These are phyloP conservation scores for Euryodendron excelsum DNA, from an alignment of 148 eudicot species.

Conservation along the genomic window DNA sequence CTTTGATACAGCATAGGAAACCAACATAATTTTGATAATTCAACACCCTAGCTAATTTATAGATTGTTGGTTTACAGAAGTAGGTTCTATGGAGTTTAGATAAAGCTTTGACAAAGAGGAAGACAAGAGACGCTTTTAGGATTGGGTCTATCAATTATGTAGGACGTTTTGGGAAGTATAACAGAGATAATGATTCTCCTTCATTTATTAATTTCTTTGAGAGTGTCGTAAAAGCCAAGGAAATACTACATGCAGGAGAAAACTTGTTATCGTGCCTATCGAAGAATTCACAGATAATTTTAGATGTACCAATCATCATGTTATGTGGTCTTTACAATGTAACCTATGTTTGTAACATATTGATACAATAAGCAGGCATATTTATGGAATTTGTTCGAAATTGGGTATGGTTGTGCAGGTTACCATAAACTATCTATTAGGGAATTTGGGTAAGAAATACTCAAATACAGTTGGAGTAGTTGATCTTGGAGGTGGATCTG, in stretches of 20 bases:
- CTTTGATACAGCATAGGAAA: too few species aligned
- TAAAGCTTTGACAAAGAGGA: too few species aligned
- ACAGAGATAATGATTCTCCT: not conserved
- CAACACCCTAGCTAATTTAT: not conserved
- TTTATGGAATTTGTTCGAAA: not conserved
- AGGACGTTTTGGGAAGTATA: not conserved
- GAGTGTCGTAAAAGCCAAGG: not conserved
- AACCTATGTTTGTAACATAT: not conserved
- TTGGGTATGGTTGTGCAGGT: conserved; percentile 49
- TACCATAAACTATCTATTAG: conserved; percentile 79
- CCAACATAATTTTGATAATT: too few species aligned
- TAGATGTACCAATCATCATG: not conserved
- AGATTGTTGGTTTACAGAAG: not conserved
- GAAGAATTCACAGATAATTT: not conserved
- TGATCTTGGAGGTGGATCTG: conserved; percentile 99
- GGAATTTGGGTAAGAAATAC: conserved; percentile 76
- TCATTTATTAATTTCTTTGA: not conserved
- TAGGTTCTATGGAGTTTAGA: not conserved
- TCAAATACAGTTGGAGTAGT: conserved; percentile 90
- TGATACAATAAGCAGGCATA: not conserved
- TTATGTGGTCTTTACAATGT: not conserved
- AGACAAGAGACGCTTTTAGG: too few species aligned
- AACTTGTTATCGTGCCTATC: not conserved
- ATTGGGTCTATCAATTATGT: not conserved
- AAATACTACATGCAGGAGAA: too few species aligned